Evolutionary conservation across 352 stramenopile species (phyloP), one percentile per base, ranked within the genome.

Genomic region (Phytophthora pini): DNA sequence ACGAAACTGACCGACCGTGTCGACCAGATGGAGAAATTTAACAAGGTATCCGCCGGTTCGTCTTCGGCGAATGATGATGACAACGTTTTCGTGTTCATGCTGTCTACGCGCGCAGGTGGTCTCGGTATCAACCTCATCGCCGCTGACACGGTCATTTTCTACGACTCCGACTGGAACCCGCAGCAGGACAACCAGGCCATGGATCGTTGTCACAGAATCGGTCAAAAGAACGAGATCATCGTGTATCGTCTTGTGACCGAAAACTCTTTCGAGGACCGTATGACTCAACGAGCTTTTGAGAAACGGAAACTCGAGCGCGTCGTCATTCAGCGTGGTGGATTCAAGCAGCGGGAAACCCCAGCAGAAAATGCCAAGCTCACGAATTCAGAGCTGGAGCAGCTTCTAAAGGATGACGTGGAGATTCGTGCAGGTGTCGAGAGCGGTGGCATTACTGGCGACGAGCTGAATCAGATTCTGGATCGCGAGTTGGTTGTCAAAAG

Each of bases 151-250:
- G 96, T 99, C 12, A 93, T 99, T 61, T 92, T 99, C 20, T 99
- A 97, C 62, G 98, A 99, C 80, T 98, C 96, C 32, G 97, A 99
- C 74, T 99, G 98, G 97, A 99, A 99, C 75, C 98, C 98, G 17
- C 92, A 98, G 64, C 98, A 97, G 44, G 97, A 99, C 72, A 94
- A 93, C 57, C 91, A 97, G 59, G 91, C 91, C 11, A 87, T 97
- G 75, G 92, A 98, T 61, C 87, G 92, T 46, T 94, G 85, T 57
- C 92, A 98, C 63, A 82, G 92, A 63, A 96, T 98, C 49, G 92
- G 92, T 11, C 92, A 98, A 72, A 97, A 74, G 39, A 94, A 94
- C 55, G 80, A 94, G 60, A 89, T 97, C 55, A 82, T 87, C 27
- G 93, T 99, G 17, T 98, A 98, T 68, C 88, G 95, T 2, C 78